A percentile compares a stretch with the other conserved stretches of the same genome.
Evolutionary conservation across 495 filamentous ascomycete genomes (phyloP).

Genomic region (Podospora pseudocomata): DNA sequence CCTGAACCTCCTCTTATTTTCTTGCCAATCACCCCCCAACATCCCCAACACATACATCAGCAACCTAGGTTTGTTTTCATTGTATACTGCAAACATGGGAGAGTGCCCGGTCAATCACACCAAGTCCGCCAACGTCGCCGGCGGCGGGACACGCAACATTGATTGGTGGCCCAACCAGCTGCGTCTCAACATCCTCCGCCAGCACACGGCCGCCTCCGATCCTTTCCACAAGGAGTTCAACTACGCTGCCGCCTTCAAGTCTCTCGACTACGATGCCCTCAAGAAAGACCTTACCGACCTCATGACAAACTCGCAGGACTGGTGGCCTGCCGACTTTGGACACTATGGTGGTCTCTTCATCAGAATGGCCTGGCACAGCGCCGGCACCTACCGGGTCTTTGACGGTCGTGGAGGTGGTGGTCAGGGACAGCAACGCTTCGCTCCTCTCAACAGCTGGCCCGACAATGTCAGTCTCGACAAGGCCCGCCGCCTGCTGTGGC

Average conservation of each 20-base stretch:
- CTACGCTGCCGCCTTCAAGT: constrained; percentile 66
- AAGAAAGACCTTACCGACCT: constrained; percentile 64
- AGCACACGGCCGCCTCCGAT: constrained; percentile 59
- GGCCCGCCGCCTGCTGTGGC: constrained; percentile 71
- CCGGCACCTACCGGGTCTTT: constrained; percentile 67
- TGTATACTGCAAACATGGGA: constrained; percentile 23
- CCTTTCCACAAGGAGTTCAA: constrained; percentile 59
- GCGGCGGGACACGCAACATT: constrained; percentile 56
- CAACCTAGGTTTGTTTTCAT: background rate
- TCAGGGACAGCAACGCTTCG: constrained; percentile 68
- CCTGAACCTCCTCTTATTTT: background rate
- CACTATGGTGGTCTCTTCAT: constrained; percentile 75
- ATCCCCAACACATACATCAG: background rate
- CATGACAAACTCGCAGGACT: constrained; percentile 73
- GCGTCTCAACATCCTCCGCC: constrained; percentile 66
- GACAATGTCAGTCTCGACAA: constrained; percentile 75
- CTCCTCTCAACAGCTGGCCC: constrained; percentile 75
- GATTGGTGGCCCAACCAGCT: constrained; percentile 71
- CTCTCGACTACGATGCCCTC: constrained; percentile 63
- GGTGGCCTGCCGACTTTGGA: constrained; percentile 74
- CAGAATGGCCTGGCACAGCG: constrained; percentile 74
- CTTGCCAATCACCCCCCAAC: no score
- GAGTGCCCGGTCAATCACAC: constrained; percentile 48
- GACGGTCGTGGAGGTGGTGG: constrained; percentile 71
- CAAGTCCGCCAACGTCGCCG: constrained; percentile 50